Conservation (phyloP, 495 filamentous ascomycete species). For the Pyrenula aspistea region DNA sequence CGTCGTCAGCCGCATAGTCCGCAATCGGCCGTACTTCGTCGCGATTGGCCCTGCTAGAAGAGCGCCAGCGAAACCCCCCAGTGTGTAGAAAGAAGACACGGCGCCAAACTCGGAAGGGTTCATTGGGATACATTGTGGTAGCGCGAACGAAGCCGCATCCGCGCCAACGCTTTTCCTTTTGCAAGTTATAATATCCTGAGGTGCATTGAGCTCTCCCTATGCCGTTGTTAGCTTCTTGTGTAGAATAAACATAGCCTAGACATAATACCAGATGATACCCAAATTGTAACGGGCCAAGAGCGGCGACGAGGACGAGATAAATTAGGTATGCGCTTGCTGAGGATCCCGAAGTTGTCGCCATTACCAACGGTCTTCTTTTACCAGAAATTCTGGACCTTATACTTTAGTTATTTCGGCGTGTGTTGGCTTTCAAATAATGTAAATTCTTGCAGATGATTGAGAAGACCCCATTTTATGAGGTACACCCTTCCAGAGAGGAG, state of each 20-base stretch:
- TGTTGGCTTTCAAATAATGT: no score
- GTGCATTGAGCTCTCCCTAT: constrained; percentile 89
- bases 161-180: constrained; percentile 42
- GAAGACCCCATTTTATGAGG: no score
- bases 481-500: no score
- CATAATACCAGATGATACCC: constrained; percentile 75
- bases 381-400: no score
- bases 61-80: constrained; percentile 79
- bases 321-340: constrained; percentile 38
- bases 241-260: constrained; percentile 3
- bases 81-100: constrained; percentile 80
- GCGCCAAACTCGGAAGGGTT: constrained; percentile 60
- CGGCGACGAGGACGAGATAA: constrained; percentile 50
- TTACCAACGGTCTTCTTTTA: no score
- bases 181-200: constrained; percentile 80
- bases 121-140: constrained; percentile 79
- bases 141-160: constrained; percentile 14
- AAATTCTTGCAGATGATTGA: no score
- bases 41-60: constrained; percentile 63
- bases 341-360: background rate
- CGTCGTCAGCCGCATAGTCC: constrained; percentile 59
- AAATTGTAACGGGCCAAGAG: constrained; percentile 79
- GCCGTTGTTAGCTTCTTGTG: background rate
- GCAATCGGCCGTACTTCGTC: constrained; percentile 57
- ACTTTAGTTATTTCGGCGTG: no score